Evolutionary conservation across 1,139 yeast species (phyloP).

Genomic region (Wickerhamiella infanticola): DNA sequence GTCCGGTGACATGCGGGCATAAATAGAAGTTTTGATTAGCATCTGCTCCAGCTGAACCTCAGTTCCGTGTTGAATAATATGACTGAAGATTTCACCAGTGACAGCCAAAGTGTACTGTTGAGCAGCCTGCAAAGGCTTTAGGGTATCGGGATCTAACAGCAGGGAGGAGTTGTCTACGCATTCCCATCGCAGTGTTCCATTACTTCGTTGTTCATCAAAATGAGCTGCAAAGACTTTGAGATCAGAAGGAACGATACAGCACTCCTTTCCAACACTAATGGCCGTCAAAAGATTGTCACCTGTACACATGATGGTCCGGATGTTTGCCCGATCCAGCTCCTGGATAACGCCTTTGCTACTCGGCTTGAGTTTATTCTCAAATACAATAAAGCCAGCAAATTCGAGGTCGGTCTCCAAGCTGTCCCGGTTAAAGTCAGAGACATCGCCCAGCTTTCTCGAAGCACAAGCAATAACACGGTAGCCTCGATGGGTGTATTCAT

Average conservation of each 20-base stretch:
- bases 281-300: conserved; percentile 95
- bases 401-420: conserved; percentile 50
- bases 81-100: conserved; percentile 83
- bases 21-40: conserved; percentile 59
- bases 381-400: conserved; percentile 77
- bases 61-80: conserved; percentile 36
- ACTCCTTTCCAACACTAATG: conserved; percentile 78
- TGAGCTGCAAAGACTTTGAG: conserved; percentile 53
- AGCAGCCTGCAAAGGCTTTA: conserved; percentile 31
- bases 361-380: conserved; percentile 75
- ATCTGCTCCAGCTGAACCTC: conserved; percentile 33
- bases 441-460: conserved; percentile 26
- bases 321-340: conserved; percentile 45
- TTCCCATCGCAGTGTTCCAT: conserved; percentile 23
- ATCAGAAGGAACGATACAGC: conserved; percentile 40
- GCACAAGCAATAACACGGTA: conserved; percentile 94
- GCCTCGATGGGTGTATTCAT: conserved; percentile 82
- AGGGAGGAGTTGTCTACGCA: conserved; percentile 24
- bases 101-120: conserved; percentile 56
- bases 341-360: conserved; percentile 48
- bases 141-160: conserved; percentile 43
- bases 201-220: conserved; percentile 24
- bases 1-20: conserved; percentile 97
- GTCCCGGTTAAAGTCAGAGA: conserved; percentile 33
- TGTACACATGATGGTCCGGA: conserved; percentile 89